Base-by-base conservation (phyloP, 1,284 basidiomycete genomes). In the Cryptococcus floricola region DNA sequence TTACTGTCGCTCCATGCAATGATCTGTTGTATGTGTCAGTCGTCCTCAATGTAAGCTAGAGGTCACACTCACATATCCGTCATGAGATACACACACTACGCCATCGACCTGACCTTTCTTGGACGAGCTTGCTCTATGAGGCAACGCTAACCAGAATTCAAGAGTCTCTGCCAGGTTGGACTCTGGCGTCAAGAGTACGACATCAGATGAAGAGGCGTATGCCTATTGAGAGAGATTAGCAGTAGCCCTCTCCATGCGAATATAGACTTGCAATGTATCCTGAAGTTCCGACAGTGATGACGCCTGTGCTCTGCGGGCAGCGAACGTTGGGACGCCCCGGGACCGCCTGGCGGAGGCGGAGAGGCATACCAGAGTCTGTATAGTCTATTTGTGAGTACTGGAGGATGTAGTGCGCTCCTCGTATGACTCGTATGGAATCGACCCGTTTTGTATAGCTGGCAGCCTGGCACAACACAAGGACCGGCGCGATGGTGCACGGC, bases 111-210 rank as follows among this genome's bases (percentile, higher is more conserved):
- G 39, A 4, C 49, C 54, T 5, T 58, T 56, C 8, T 56, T 64
- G 8, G 64, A 67, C 1, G 69, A 61, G 0, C 65, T 59, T 0
- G 68, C 63, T 38, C 73, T 58, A 56, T 70, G 66, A 1, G 69
- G 73, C 16, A 75, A 52, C 12, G 73, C 71, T 3, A 63, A 55
- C 70, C 71, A 75, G 59, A 75, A 74, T 16, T 62, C 59, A 1
- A 75, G 63, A 0, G 71, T 72, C 8, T 68, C 60, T n/a, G 49
- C 48, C n/a, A 74, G 60, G 9, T 70, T 59, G 2, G 68, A 63
- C 10, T 65, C 58, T 6, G 65, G 60, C 34, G 63, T 55, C 16
- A 73, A 55, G 2, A 75, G 43, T 5, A 72, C 62, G 4, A 73
- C 68, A 53, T 73, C 73, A 1, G 61, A 59, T 2, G 67, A 63